Base-by-base conservation (phyloP, 768 basidiomycete genomes). In the Candolleomyces eurysporus region DNA sequence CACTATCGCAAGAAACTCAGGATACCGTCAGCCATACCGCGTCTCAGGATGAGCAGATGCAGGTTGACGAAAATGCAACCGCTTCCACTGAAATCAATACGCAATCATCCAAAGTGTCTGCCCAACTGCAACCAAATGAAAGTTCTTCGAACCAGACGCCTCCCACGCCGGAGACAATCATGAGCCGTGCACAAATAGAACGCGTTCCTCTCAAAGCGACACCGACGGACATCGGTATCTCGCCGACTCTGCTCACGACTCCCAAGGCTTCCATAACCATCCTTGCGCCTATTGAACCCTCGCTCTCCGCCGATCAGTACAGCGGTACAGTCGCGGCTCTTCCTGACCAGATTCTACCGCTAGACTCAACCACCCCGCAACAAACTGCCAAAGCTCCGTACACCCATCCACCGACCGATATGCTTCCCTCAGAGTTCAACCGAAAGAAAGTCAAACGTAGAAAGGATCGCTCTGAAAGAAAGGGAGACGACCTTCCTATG, bases 401-500 rank as follows among this genome's bases (percentile, higher is more conserved):
- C 64, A 74, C 79, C 13, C 75, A 89, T 0, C 89, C 89, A 6
- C 78, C 81, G 21, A 73, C 85, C 48, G 84, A 79, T 61, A 70
- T 75, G 9, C 73, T 90, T 19, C 87, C 88, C 16, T 63, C 78
- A 0, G 86, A 88, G 61, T 84, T 76, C 62, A 75, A 73, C 66
- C 67, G 79, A 63, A 76, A 81, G 68, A 78, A 72, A 39, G 71
- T 71, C 43, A 71, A 72, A 61, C 72, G 76, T 21, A 78, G 75
- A 71, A 68, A 72, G 65, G 77, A 85, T 65, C 79, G 78, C 57
- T 82, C 78, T 14, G 71, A 75, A 32, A 85, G 73, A 58, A 73
- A 76, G 17, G 86, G 88, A 19, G 91, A 91, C 32, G 87, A 84
- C 78, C 65, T 76, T 21, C 85, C 88, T 9, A 75, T 90, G 71